These are phyloP conservation scores for Oryza officinalis DNA, from an alignment of 176 grass and related monocot genomes.

Conservation along the genomic window DNA sequence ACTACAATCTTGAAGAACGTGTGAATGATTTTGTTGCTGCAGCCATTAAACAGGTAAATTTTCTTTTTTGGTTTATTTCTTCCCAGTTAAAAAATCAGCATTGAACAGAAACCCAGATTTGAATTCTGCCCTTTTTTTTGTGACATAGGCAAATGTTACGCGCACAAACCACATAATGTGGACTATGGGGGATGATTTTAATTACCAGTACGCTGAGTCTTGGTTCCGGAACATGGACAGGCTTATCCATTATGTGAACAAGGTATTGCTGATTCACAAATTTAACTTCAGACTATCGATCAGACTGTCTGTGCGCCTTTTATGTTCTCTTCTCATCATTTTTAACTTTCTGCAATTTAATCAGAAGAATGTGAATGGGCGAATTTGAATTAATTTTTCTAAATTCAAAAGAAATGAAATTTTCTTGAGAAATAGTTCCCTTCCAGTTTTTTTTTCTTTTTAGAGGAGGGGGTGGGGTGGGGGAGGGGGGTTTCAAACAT, in stretches of 20 bases:
- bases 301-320: background rate
- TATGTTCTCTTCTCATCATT: background rate
- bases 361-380: too few relatives aligned
- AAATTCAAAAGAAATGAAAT: too few relatives aligned
- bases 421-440: too few relatives aligned
- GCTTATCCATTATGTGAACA: slow-evolving; percentile 91
- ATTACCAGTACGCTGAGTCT: slow-evolving; percentile 91
- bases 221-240: slow-evolving; percentile 96
- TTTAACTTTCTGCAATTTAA: background rate
- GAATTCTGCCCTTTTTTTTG: slow-evolving; percentile 21
- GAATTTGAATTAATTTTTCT: too few relatives aligned
- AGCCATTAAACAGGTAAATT: slow-evolving; percentile 80
- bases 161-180: slow-evolving; percentile 95
- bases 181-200: slow-evolving; percentile 97
- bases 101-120: slow-evolving; percentile 32
- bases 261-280: slow-evolving; percentile 50
- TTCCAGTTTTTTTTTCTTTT: too few relatives aligned
- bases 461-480: too few relatives aligned
- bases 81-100: slow-evolving; percentile 5
- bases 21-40: slow-evolving; percentile 84
- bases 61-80: slow-evolving; percentile 6
- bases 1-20: slow-evolving; percentile 83
- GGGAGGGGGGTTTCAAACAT: too few relatives aligned
- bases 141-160: slow-evolving; percentile 76
- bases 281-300: background rate